phyloP scores from a whole-genome alignment of 2,329 filamentous ascomycete genomes.

The Talaromyces sp. region DNA sequence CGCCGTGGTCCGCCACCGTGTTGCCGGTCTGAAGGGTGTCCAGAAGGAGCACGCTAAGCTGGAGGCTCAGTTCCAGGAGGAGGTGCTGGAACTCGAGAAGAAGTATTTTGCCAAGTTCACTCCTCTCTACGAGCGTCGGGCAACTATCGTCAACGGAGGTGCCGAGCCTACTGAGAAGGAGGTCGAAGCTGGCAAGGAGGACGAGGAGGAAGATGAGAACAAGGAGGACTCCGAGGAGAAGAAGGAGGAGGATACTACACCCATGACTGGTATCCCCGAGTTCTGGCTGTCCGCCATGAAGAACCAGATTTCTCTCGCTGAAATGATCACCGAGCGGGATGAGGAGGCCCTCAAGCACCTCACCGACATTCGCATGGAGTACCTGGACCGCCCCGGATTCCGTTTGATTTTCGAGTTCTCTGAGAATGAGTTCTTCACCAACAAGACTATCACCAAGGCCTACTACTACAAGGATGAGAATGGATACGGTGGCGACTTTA shows the following conservation, averaged over 20 bases:
- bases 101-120: constrained; percentile 99
- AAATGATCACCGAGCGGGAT: constrained; percentile 98
- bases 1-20: constrained; percentile 83
- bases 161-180: constrained; percentile 85
- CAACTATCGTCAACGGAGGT: constrained; percentile 85
- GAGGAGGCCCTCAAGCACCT: constrained; percentile 90
- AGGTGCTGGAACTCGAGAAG: constrained; percentile 97
- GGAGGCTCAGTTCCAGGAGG: constrained; percentile 97
- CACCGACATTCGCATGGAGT: constrained; percentile 96
- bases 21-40: constrained; percentile 93
- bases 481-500: constrained; percentile 97
- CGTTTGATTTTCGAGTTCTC: constrained; percentile 96
- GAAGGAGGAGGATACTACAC: constrained; percentile 51
- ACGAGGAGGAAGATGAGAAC: constrained; percentile 67
- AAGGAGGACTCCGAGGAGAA: constrained; percentile 60
- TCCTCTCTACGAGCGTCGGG: constrained; percentile 92
- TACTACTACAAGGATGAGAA: constrained; percentile 99
- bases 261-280: constrained; percentile 83
- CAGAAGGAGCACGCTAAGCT: constrained; percentile 99
- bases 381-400: constrained; percentile 97
- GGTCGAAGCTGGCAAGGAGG: constrained; percentile 80
- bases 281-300: constrained; percentile 99
- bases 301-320: constrained; percentile 94
- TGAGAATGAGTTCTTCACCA: constrained; percentile 95
- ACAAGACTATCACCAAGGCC: constrained; percentile 96